Base-by-base conservation (phyloP, 768 basidiomycete species). In the Collybia mongolica region DNA sequence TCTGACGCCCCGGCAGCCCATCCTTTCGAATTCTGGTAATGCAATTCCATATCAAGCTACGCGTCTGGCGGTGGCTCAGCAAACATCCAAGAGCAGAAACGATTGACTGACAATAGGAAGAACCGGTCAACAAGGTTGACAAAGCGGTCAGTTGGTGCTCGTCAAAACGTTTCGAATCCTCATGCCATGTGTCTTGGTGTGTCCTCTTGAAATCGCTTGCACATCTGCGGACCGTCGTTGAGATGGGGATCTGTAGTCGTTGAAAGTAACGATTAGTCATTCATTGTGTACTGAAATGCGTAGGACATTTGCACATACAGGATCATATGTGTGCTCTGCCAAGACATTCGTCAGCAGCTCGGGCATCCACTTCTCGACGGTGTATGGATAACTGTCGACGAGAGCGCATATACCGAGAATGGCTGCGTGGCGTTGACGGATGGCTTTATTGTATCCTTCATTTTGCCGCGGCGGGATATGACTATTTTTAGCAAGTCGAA, bases 361-460 rank as follows among this genome's bases (percentile, higher is more conserved):
- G 0, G 94, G 91, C 81, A 96, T 86, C 88, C 94, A 98, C 54
- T 85, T 83, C 61, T 96, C 96, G 12, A 98, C 88, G 1, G 93
- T 94, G 69, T 97, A 97, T 0, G 96, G 96, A 65, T 90, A 96
- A 50, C 93, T 95, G 59, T 95, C 91, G 28, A 98, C 83, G 26
- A 98, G 73, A 5, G 96, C 92, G 56, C 91, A 92, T 39, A 95
- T 84, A n/a, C 96, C 96, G 42, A 98, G 76, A 50, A 98, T 89
- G 1, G 93, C 93, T 20, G 91, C 90, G 66, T 97, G 93, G 19
- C 90, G 80, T 61, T 87, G 82, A 22, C 91, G 82, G 12, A 95
- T 71, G 6, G 86, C 81, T 40, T 74, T 72, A 51, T 80, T 84
- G 65, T 94, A 95, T 58, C 74, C 54, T 47, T 83, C 73, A 39